Evolutionary conservation across 306 rosid species (phyloP), one percentile per base, ranked within the genome.

Genomic region (Malus orientalis): DNA sequence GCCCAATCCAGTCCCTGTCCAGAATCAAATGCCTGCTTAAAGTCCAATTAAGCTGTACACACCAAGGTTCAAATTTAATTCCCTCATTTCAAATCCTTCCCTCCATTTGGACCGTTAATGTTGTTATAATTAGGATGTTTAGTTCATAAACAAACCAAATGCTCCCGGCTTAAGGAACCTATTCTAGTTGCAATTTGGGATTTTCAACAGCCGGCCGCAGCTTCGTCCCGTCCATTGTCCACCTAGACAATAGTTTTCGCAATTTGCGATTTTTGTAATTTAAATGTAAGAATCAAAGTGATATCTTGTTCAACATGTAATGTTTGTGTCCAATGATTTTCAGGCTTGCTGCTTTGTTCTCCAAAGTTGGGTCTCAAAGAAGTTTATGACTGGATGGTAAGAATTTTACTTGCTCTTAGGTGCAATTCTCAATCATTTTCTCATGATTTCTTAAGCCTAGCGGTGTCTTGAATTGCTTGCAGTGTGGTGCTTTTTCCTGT

Each of bases 351-450:
- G 90, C 81, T 93, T 81, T 82, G 93, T 93, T 81, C 93, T 93
- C 67, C 97, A 93, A 78, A 93, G 96, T 82, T 93, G 98, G 97
- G 85, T 88, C 69, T 93, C 98, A 10, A 93, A 91, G 92, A 93
- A 93, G 82, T 91, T 93, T 85, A 93, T 93, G 97, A 93, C 97
- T 62, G 97, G 98, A 88, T 89, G 96, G 98, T 93, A 87, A 82
- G 53, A 81, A 65, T 65, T 65, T 69, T 53, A 53, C 57, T 60
- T 72, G 29, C 76, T 44, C 32, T 55, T 49, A 38, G 68, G 81
- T 73, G 69, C 2, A 54, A 20, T 22, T 29, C 67, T 44, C 66
- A 32, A 64, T 27, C 65, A n/a, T 9, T 66, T 40, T 81, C 58
- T 23, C 42, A 47, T 47, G 72, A 4, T 51, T 8, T 19, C 58